phyloP scores from a whole-genome alignment of 805 yeast species.

The Saturnispora serradocipensis region DNA sequence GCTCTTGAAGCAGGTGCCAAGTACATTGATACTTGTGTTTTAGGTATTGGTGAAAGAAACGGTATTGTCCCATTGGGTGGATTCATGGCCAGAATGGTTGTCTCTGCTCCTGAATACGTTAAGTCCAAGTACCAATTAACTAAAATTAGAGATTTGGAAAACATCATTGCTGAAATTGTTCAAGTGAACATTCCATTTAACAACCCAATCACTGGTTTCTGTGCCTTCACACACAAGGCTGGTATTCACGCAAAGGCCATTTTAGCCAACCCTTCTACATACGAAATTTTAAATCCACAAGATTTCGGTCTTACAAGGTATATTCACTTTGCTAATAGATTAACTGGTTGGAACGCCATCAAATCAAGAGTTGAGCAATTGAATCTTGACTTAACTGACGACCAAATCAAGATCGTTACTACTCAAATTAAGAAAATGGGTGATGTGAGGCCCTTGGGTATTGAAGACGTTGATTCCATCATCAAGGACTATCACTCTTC shows the following conservation, averaged over 20 bases:
- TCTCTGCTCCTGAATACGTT: constrained; percentile 51
- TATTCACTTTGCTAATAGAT: constrained; percentile 51
- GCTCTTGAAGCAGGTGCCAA: constrained; percentile 57
- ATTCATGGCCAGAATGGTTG: constrained; percentile 55
- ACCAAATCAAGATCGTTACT: constrained; percentile 49
- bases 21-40: constrained; percentile 47
- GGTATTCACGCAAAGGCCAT: constrained; percentile 58
- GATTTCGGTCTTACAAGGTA: constrained; percentile 55
- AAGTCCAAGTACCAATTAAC: constrained; percentile 47
- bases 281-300: constrained; percentile 48
- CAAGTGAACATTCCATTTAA: constrained; percentile 52
- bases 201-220: constrained; percentile 56
- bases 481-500: constrained; percentile 43
- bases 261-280: constrained; percentile 54
- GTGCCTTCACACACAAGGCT: constrained; percentile 58
- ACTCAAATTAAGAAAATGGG: constrained; percentile 47
- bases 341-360: constrained; percentile 58
- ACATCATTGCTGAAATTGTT: constrained; percentile 50
- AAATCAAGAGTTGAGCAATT: constrained; percentile 53
- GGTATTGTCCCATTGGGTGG: constrained; percentile 57
- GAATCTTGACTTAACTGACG: constrained; percentile 46
- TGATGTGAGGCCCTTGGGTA: constrained; percentile 49
- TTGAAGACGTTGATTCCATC: constrained; percentile 53
- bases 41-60: constrained; percentile 57
- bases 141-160: constrained; percentile 49